phyloP scores from a whole-genome alignment of 345 rosid species.

The Linum usitatissimum region DNA sequence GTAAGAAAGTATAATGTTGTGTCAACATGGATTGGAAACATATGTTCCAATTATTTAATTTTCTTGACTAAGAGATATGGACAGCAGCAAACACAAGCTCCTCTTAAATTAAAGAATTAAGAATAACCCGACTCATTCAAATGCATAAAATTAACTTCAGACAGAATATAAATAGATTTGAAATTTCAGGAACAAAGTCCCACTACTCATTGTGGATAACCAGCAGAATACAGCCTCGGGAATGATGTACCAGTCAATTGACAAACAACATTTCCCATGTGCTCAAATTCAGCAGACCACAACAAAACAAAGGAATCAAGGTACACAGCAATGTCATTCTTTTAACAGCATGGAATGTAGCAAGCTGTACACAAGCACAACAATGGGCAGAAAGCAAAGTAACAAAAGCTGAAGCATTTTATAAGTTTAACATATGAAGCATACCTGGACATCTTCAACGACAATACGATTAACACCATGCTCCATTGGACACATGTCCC shows the following conservation, averaged over 20 bases:
- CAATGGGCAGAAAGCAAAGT: not conserved
- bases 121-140: no score
- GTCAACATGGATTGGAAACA: not conserved
- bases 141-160: no score
- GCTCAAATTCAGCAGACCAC: not conserved
- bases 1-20: not conserved
- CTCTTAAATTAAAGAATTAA: no score
- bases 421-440: not conserved
- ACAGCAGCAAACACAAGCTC: no score
- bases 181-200: no score
- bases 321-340: not conserved
- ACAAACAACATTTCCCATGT: not conserved
- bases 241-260: not conserved
- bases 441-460: constrained; percentile 96
- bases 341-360: not conserved
- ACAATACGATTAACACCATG: constrained; percentile 98
- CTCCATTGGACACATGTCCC: constrained; percentile 99
- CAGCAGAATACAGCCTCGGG: no score
- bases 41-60: not conserved
- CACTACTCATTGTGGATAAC: no score
- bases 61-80: no score
- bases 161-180: no score
- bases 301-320: constrained; percentile 1
- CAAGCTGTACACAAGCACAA: constrained; percentile 1
- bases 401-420: not conserved